Evolutionary conservation across 164 flowering plant species (phyloP).

Genomic region (Magnolia officinalis): DNA sequence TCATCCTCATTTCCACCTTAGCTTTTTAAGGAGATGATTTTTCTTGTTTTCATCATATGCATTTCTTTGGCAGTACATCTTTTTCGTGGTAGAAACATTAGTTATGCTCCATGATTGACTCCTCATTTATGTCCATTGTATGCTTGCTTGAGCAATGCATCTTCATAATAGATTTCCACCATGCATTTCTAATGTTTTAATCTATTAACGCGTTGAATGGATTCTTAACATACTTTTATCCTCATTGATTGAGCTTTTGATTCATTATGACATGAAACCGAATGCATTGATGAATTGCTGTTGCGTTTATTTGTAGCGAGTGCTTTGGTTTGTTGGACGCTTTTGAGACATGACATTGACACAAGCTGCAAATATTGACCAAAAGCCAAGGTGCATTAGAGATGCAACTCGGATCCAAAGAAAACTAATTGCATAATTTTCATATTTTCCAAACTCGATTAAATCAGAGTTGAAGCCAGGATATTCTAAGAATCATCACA

Average conservation of each 20-base stretch:
- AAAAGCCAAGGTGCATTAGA: too few relatives aligned
- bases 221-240: background rate
- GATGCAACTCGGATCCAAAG: too few relatives aligned
- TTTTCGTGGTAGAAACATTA: too few relatives aligned
- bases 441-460: too few relatives aligned
- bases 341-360: too few relatives aligned
- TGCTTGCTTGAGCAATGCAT: background rate
- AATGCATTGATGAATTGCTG: background rate
- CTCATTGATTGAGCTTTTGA: background rate
- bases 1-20: background rate
- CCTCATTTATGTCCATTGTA: background rate
- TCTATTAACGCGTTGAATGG: background rate
- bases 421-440: too few relatives aligned
- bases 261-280: background rate
- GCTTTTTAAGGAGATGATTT: background rate
- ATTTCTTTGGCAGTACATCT: background rate
- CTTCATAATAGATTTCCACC: background rate
- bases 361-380: too few relatives aligned
- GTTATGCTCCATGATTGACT: background rate
- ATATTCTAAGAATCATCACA: too few relatives aligned
- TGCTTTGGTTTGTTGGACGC: too few relatives aligned
- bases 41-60: background rate
- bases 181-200: background rate
- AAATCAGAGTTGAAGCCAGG: too few relatives aligned
- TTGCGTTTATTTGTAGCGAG: too few relatives aligned